Percentiles rank a stretch among this genome's conserved stretches.
Evolutionary conservation across 2,329 filamentous ascomycete genomes (phyloP).

Genomic region (Fusarium anthophilum): DNA sequence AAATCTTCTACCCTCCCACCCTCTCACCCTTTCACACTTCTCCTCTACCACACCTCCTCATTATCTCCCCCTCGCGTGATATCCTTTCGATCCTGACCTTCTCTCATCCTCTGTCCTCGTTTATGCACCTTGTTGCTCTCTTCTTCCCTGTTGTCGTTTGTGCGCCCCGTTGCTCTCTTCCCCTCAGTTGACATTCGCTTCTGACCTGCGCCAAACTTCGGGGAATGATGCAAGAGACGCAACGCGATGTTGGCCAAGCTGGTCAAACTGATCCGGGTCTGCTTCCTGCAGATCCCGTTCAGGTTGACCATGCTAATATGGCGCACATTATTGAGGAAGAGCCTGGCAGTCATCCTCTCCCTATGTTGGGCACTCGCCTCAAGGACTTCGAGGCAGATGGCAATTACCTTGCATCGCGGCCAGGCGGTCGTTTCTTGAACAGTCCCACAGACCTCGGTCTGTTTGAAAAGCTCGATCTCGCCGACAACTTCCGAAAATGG

Average conservation of each 20-base stretch:
- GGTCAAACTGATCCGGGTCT: background rate
- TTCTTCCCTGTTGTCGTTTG: background rate
- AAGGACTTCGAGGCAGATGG: background rate
- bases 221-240: accelerated
- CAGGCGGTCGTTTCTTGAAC: background rate
- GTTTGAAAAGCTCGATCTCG: background rate
- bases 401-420: background rate
- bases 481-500: background rate
- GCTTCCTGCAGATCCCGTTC: background rate
- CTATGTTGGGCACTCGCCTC: background rate
- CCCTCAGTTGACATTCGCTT: background rate
- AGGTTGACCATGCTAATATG: background rate
- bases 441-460: background rate
- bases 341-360: background rate
- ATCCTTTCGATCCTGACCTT: background rate
- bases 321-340: background rate
- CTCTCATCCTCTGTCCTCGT: background rate
- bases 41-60: background rate
- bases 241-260: background rate
- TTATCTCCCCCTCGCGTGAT: accelerated
- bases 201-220: background rate
- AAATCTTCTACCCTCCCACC: background rate
- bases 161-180: background rate
- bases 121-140: no score
- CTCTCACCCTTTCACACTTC: background rate